Evolutionary conservation across 139 green algal genomes (phyloP).

Genomic region (Mesostigma viride): DNA sequence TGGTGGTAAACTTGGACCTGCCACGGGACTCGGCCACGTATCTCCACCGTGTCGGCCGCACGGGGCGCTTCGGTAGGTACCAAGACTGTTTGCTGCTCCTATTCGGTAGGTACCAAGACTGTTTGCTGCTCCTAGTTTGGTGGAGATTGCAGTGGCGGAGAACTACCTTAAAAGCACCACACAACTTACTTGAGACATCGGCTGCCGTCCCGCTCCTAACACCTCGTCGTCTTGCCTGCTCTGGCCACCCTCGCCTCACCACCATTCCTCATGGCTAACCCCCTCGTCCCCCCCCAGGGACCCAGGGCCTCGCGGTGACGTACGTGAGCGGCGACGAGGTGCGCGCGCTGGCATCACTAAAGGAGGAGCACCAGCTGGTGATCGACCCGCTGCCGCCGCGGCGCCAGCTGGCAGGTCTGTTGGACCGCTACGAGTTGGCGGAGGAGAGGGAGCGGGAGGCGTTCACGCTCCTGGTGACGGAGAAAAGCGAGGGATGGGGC

Average conservation of each 20-base stretch:
- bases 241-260: too few species aligned
- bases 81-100: background rate
- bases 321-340: background rate
- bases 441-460: too few species aligned
- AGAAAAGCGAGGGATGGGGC: too few species aligned
- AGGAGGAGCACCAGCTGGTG: background rate
- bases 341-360: background rate
- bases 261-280: too few species aligned
- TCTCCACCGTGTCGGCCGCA: conserved; percentile 57
- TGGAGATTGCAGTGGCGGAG: too few species aligned
- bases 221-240: too few species aligned
- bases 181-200: too few species aligned
- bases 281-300: background rate
- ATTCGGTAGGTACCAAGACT: background rate
- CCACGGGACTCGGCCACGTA: conserved; percentile 43
- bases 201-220: too few species aligned
- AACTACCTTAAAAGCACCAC: too few species aligned
- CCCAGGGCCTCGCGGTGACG: background rate
- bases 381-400: background rate
- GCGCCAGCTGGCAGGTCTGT: too few species aligned
- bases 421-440: too few species aligned
- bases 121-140: background rate
- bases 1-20: conserved; percentile 66
- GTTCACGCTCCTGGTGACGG: too few species aligned
- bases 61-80: conserved; percentile 60